A percentile compares a stretch with the other conserved stretches of the same genome.
These are phyloP conservation scores for Paecilomyces formosus DNA, from an alignment of 2,329 filamentous ascomycete species.

Conservation along the genomic window DNA sequence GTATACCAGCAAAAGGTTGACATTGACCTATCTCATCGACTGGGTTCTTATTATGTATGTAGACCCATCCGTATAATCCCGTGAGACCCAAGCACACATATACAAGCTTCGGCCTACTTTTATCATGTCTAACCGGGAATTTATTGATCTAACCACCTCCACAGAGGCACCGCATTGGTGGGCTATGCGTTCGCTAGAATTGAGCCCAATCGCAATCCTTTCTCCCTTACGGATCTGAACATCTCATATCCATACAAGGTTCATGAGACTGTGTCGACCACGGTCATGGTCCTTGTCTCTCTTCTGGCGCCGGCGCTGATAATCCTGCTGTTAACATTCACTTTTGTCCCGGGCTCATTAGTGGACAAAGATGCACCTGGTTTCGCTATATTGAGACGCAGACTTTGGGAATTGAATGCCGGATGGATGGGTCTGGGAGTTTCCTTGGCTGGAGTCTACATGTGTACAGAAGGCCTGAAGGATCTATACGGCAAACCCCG, in stretches of 20 bases:
- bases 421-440: slow-evolving; percentile 77
- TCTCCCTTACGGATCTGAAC: slow-evolving; percentile 63
- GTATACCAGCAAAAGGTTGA: slow-evolving; percentile 42
- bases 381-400: slow-evolving; percentile 65
- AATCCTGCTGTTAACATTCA: slow-evolving; percentile 60
- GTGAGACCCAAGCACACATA: not conserved
- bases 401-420: slow-evolving; percentile 84
- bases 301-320: slow-evolving; percentile 59
- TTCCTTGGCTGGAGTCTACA: slow-evolving; percentile 63
- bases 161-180: slow-evolving; percentile 49
- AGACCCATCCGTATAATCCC: not conserved
- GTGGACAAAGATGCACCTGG: slow-evolving; percentile 57
- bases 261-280: slow-evolving; percentile 64
- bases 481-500: slow-evolving; percentile 59
- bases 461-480: slow-evolving; percentile 82
- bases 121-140: slow-evolving; percentile 5
- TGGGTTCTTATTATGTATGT: slow-evolving; percentile 59
- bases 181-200: slow-evolving; percentile 53
- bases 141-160: slow-evolving; percentile 7
- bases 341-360: slow-evolving; percentile 65
- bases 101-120: not conserved
- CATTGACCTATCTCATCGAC: slow-evolving; percentile 64
- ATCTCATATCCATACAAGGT: slow-evolving; percentile 71
- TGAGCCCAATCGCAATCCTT: slow-evolving; percentile 61
- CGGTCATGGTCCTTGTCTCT: slow-evolving; percentile 56